Evolutionary conservation across 345 rosid genomes (phyloP), one percentile per base, ranked within the genome.

Genomic region (Noccaea caerulescens): DNA sequence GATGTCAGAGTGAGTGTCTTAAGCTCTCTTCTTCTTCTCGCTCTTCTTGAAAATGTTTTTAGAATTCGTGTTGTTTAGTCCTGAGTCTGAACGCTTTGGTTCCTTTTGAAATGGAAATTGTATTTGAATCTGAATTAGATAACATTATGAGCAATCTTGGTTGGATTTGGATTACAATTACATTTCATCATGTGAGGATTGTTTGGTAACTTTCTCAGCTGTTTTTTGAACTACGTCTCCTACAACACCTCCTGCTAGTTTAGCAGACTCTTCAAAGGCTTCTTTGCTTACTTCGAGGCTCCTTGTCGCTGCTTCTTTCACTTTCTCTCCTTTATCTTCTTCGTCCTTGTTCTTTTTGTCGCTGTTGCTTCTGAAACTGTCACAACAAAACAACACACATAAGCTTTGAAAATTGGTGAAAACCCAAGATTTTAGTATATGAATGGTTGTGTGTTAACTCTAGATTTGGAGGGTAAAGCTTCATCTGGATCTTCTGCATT

Each of bases 1-100:
- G 88, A 79, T 91, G 93, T 77, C 97, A 91, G 58, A 86, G 84
- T 34, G 91, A 91, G 75, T 91, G 95, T 80, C 88, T 85, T 72
- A 83, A 81, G 64, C 76, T 71, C 64, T 71, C 76, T 69, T 53
- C 79, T 27, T 49, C 80, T 8, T 64, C 71, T 49, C 74, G 66
- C 4, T 70, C 56, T 69, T 76, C 79, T 47, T 70, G 39, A 54
- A 10, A 10, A 49, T 65, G 57, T 38, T 47, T 38, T 47, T 49
- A 20, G 47, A 9, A 11, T 49, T 69, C 1, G 30, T 55, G 30
- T 39, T 52, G 50, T 53, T 66, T 52, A 8, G 20, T 23, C 20
- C 36, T 4, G 18, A 39, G 37, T 25, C 20, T 61, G 38, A 14
- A 33, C 0, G 20, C 33, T 64, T 58, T 57, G 46, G 51, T 47